Evolutionary conservation across 345 rosid genomes (phyloP).

Genomic region (Raphanus raphanistrum): DNA sequence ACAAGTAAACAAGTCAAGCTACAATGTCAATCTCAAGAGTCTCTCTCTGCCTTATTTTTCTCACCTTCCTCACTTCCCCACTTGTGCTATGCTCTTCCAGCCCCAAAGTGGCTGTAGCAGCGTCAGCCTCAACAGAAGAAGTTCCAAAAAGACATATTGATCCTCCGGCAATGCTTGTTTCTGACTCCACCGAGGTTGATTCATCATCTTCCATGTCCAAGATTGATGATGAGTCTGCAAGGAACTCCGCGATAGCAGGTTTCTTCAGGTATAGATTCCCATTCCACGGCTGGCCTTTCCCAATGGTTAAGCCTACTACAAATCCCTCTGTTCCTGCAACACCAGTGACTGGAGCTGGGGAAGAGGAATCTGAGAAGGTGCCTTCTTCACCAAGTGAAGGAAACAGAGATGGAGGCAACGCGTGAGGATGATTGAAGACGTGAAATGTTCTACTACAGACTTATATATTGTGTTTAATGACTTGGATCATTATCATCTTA

Average conservation of each 20-base stretch:
- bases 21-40: conserved; percentile 34
- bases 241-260: conserved; percentile 18
- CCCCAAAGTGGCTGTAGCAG: background rate
- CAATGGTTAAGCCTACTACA: conserved; percentile 27
- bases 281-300: conserved; percentile 40
- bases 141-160: background rate
- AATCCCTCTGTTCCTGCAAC: conserved; percentile 25
- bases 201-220: conserved; percentile 28
- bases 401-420: conserved; percentile 37
- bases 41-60: conserved; percentile 23
- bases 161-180: conserved; percentile 24
- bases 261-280: conserved; percentile 36
- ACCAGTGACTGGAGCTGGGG: conserved; percentile 31
- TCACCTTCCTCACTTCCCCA: conserved; percentile 22
- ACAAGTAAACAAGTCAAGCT: background rate
- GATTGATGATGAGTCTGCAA: conserved; percentile 27
- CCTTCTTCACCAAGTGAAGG: conserved; percentile 35
- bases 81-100: conserved; percentile 28
- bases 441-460: background rate
- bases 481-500: conserved; percentile 9
- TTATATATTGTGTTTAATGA: conserved; percentile 10
- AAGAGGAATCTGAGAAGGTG: conserved; percentile 33
- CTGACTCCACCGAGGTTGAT: conserved; percentile 17
- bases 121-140: conserved; percentile 22
- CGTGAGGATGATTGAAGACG: conserved; percentile 1